Evolutionary conservation across 768 basidiomycete genomes (phyloP), one percentile per base, ranked within the genome.

Genomic region (Lentinula boryana): DNA sequence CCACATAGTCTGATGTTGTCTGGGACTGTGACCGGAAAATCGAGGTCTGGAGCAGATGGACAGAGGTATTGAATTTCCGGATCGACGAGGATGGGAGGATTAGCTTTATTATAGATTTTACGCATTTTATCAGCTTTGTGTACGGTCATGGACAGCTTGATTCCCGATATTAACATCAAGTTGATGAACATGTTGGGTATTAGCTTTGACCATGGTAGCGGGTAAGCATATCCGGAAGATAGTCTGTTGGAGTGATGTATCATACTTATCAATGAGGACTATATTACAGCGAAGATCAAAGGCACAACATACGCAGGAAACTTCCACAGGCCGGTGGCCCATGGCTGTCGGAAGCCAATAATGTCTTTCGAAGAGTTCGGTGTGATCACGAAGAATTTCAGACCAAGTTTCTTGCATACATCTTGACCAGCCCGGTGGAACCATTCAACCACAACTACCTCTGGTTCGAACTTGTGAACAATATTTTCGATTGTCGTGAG

Each of bases 191-290:
- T 50, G 23, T 56, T 62, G 49, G 50, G 38, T 15, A 36, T 18
- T 10, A 62, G 16, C 18, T 57, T 51, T 18, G 18, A 46, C 61
- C 56, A 51, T 16, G 56, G 56, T 13, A 62, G 33, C 5, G 61
- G 61, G 27, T 58, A 62, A 3, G 35, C 38, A 33, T 35, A 57
- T 46, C 56, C 61, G 13, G 61, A 62, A 58, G 56, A 58, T 9
- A 46, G 18, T 21, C 61, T 62, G 21, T 51, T n/a, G 21, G 15
- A 56, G 12, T 18, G 35, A 58, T 12, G 48, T 21, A 15, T 21
- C 8, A 48, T 23, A 48, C 6, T 16, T 48, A 52, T 12, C 27
- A 36, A 32, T 31, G 32, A 21, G 9, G 21, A 33, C 9, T 3
- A 21, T 23, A 6, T 12, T 18, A 51, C 15, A 60, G n/a, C n/a